A percentile compares a stretch with the other conserved stretches of the same genome.
These are phyloP conservation scores for Candolleomyces efflorescens DNA, from an alignment of 768 basidiomycete genomes.

Conservation along the genomic window DNA sequence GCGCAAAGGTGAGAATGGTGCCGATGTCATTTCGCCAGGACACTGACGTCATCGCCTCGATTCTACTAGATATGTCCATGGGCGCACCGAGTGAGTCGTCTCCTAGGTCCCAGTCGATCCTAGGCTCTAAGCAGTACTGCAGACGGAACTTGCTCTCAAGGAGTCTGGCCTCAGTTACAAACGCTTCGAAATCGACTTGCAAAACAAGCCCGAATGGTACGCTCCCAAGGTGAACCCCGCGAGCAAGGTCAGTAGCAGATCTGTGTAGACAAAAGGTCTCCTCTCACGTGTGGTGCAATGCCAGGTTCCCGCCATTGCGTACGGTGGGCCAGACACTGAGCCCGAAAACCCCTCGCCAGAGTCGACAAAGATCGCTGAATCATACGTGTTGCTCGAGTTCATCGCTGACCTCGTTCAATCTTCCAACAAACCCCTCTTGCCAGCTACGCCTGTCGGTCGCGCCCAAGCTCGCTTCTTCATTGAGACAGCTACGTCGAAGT, in stretches of 20 bases:
- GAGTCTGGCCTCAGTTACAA: constrained; percentile 48
- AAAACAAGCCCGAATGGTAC: constrained; percentile 70
- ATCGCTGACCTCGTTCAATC: constrained; percentile 56
- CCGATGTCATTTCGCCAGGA: constrained; percentile 2
- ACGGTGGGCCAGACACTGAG: constrained; percentile 54
- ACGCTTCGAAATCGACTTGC: constrained; percentile 53
- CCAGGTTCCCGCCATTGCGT: constrained; percentile 56
- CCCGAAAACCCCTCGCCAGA: constrained; percentile 56
- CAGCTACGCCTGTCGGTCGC: constrained; percentile 49
- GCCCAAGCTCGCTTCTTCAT: constrained; percentile 63
- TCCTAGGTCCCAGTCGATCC: background rate
- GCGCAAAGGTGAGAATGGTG: constrained; percentile 34
- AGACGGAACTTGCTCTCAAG: constrained; percentile 57
- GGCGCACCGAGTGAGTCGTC: constrained; percentile 45
- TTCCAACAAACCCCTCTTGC: constrained; percentile 32
- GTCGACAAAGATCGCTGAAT: constrained; percentile 62
- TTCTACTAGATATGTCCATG: constrained; percentile 55
- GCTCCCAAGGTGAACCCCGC: constrained; percentile 60
- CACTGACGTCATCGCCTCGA: background rate
- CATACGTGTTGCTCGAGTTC: constrained; percentile 63
- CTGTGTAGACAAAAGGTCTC: background rate
- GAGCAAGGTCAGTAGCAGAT: constrained; percentile 52
- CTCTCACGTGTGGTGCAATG: background rate
- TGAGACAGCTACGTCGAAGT: constrained; percentile 46
- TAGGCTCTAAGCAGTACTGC: background rate